Evolutionary conservation across 805 yeast genomes (phyloP), one percentile per base, ranked within the genome.

Genomic region (Kodamaea lidongshanica): DNA sequence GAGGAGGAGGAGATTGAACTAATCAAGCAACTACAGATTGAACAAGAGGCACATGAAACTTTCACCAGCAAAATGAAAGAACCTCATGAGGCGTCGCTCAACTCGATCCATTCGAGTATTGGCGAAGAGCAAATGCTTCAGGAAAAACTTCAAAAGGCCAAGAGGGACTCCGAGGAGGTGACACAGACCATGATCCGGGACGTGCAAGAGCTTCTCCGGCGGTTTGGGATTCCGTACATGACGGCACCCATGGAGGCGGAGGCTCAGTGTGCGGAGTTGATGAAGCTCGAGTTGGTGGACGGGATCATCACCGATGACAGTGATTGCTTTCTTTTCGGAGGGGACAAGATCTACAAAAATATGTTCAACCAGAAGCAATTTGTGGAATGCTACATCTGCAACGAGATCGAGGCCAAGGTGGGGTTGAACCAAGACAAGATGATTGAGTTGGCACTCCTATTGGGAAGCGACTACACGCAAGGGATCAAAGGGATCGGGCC

Each of bases 201-300:
- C 49, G 92, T 94, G 12, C 96, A 92, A 56, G 95, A 87, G 39
- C 62, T 92, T 23, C 61, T 92, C 6, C 72, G 81, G 16, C 58
- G 89, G 32, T 92, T 92, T 64, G 98, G 98, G 1, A 82, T 92
- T 4, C 99, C 99, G 0, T 92, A 75, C 42, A 71, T 92, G 7
- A 84, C 95, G 0, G 96, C 98, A 0, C 99, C 98, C 1, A 86
- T 86, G 88, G 99, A 92, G 56, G 98, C 98, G 1, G 99, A 92
- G 58, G 97, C 98, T 0, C 98, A 92, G 48, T 92, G 99, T 58
- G 96, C 95, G 0, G 84, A 80, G 41, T 57, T 92, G 5, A 54
- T 75, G 22, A 48, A 55, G n/a, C 53, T 87, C 13, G 74, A 71
- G 0, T 61, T 92, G 12, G 96, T 89, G 4, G 97, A 92, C 54